Evolutionary conservation across 2,329 filamentous ascomycete species (phyloP), one percentile per base, ranked within the genome.

Genomic region (Pseudocercospora ulei): DNA sequence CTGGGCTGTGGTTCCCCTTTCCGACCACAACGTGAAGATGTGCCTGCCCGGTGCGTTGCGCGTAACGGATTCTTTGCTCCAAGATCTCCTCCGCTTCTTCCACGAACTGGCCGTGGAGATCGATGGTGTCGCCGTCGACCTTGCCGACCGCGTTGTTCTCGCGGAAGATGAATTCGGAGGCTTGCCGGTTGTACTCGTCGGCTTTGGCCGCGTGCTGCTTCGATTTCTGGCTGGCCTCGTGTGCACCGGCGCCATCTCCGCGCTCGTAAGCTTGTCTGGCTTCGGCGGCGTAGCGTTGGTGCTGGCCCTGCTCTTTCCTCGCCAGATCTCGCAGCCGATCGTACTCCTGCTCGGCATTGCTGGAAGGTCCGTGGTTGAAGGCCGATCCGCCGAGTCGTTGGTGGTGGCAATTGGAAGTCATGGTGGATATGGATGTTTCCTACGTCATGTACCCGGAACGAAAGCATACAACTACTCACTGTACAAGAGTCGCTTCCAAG

Each of bases 1-100:
- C 74, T 6, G 65, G 68, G 35, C 78, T 84, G 65, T 98, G 90
- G 61, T 92, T 90, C 2, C 90, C 90, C 64, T 88, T 93, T 56
- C 90, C 90, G 18, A 96, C 88, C 56, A 98, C 95, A 25, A 93
- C 87, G 65, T 94, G 86, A 39, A 98, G 67, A 65, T 94, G 84
- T 12, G 69, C 75, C 65, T 93, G 80, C 0, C 83, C 83, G 22
- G 75, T 72, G 37, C 72, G 62, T 58, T 76, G 75, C 42, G 86
- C 86, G 51, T 82, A 78, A 50, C 76, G 75, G 56, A 98, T 93
- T 50, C 90, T 73, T 62, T 83, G 71, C 65, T 88, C 83, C 13
- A 96, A 68, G 41, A 95, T 90, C 48, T 84, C 75, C 67, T 94
- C 86, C 3, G 90, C 90, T 67, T 96, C 90, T 60, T 94, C 84